A percentile compares a stretch with the other conserved stretches of the same genome.
Conservation (phyloP, 2,329 filamentous ascomycete species). For the Escovopsis sp. region DNA sequence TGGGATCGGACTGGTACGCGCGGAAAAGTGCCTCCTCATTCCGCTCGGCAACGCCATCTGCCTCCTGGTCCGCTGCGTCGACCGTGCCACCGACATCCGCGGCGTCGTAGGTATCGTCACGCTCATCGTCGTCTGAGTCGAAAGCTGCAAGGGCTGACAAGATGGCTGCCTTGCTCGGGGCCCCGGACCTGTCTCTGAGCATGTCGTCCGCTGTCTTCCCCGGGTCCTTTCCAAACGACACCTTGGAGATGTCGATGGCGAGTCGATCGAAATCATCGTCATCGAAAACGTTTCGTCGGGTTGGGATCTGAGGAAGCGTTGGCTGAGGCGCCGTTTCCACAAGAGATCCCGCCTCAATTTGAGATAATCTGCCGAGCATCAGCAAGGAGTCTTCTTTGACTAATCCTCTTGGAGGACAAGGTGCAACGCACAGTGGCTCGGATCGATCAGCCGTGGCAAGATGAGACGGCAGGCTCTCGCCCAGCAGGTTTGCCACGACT, state of each 20-base stretch:
- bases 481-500: slow-evolving; percentile 68
- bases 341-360: slow-evolving; percentile 11
- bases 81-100: slow-evolving; percentile 84
- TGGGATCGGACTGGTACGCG: slow-evolving; percentile 50
- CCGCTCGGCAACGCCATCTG: slow-evolving; percentile 30
- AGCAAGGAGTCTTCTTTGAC: slow-evolving; percentile 8
- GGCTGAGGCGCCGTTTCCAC: slow-evolving; percentile 40
- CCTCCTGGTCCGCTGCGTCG: slow-evolving; percentile 48
- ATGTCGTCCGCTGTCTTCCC: slow-evolving; percentile 56
- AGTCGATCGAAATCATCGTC: slow-evolving; percentile 67
- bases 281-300: slow-evolving; percentile 63
- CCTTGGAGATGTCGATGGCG: slow-evolving; percentile 45
- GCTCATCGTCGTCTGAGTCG: slow-evolving; percentile 88
- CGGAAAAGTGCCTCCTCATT: slow-evolving; percentile 62
- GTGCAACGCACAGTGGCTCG: slow-evolving; percentile 43
- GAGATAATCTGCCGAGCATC: slow-evolving; percentile 13
- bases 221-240: slow-evolving; percentile 66
- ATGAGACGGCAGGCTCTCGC: slow-evolving; percentile 57
- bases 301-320: slow-evolving; percentile 41
- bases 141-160: slow-evolving; percentile 77
- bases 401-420: not conserved
- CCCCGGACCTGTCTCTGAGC: slow-evolving; percentile 47
- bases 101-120: slow-evolving; percentile 91
- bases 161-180: slow-evolving; percentile 71
- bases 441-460: slow-evolving; percentile 48